Conservation (phyloP, 2,329 filamentous ascomycete genomes). For the Xylaria sp. region DNA sequence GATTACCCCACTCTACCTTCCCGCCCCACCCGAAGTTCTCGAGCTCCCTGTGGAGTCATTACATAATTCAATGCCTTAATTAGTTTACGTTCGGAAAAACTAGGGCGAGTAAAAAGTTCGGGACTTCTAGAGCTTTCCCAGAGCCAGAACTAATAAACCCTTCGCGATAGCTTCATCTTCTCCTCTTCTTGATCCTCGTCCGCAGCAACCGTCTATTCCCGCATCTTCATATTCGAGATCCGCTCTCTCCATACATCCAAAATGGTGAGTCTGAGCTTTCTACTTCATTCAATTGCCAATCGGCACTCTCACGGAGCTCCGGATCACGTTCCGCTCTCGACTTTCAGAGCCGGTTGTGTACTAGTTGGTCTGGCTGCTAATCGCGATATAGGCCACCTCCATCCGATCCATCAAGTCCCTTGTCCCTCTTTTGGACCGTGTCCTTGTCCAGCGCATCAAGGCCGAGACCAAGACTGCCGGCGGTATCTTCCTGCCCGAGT, state of each 20-base stretch:
- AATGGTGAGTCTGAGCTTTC: conserved; percentile 26
- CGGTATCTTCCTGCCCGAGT: conserved; percentile 97
- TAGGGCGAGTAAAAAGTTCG: conserved; percentile 26
- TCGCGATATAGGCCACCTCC: conserved; percentile 53
- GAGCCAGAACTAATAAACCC: conserved; percentile 18
- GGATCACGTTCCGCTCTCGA: background rate
- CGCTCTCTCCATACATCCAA: conserved; percentile 7
- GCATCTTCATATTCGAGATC: background rate
- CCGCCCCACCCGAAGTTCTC: no score
- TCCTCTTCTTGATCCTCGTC: conserved; percentile 8
- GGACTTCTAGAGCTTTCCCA: conserved; percentile 31
- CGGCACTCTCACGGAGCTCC: background rate
- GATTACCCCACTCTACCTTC: no score
- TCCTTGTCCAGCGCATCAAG: conserved; percentile 97
- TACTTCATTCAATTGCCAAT: background rate
- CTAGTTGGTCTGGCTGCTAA: conserved; percentile 2
- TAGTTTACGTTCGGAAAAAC: conserved; percentile 28
- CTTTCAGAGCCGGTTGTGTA: background rate
- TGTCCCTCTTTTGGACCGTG: conserved; percentile 92
- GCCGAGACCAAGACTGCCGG: conserved; percentile 92
- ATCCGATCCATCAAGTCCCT: conserved; percentile 95
- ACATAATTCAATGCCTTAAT: no score
- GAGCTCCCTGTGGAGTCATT: background rate
- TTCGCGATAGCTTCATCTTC: conserved; percentile 30
- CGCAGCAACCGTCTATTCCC: background rate